Evolutionary conservation across 257 asterid species (phyloP).

Genomic region (Cruciata laevipes): DNA sequence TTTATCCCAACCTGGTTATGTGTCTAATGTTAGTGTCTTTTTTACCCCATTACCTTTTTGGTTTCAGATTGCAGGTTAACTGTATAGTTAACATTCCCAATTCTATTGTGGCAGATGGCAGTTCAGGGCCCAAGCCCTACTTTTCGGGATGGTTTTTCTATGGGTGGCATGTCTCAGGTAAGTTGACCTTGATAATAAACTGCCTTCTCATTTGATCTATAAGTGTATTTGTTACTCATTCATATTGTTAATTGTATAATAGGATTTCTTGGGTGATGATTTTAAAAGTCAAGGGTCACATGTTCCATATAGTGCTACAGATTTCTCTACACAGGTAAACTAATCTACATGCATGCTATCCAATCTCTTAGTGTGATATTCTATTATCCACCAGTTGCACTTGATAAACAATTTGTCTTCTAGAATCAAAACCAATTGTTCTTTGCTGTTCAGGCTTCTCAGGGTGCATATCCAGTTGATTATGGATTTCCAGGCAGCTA

Average conservation of each 20-base stretch:
- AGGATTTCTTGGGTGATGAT: constrained; percentile 94
- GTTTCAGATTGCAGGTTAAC: background rate
- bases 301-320: constrained; percentile 79
- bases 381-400: background rate
- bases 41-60: constrained; percentile 9
- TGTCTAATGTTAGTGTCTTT: constrained; percentile 58
- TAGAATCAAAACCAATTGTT: background rate
- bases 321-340: constrained; percentile 82
- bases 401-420: background rate
- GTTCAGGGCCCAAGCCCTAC: constrained; percentile 72
- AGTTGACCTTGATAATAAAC: constrained; percentile 1
- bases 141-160: constrained; percentile 77
- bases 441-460: constrained; percentile 60
- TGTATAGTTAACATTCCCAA: background rate
- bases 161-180: constrained; percentile 97
- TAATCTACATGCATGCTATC: background rate
- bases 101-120: constrained; percentile 23
- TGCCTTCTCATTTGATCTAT: background rate
- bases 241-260: constrained; percentile 19
- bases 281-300: constrained; percentile 98
- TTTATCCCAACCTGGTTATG: constrained; percentile 87
- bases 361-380: background rate
- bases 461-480: constrained; percentile 81
- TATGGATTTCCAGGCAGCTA: constrained; percentile 85
- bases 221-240: constrained; percentile 3